These are phyloP conservation scores for Carex arenaria DNA, from an alignment of 202 grass and related monocot species.

Conservation along the genomic window DNA sequence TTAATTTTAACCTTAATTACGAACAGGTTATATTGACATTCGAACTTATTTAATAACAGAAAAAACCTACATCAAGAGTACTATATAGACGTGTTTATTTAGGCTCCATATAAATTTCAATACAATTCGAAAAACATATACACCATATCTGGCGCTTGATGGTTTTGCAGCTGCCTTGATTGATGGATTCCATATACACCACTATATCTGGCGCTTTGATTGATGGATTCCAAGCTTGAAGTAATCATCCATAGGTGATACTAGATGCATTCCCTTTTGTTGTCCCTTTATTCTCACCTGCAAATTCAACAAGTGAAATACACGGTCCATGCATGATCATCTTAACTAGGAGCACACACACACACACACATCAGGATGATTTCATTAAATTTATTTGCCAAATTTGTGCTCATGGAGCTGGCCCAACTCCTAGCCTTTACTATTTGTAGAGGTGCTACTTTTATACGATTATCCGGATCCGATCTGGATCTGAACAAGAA, in stretches of 20 bases:
- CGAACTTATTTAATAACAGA: no score
- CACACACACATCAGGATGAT: no score
- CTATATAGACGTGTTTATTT: no score
- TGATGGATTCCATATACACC: neutral
- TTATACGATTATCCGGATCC: no score
- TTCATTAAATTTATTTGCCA: neutral
- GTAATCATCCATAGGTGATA: slow-evolving; percentile 8
- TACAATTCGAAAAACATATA: no score
- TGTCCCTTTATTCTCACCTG: neutral
- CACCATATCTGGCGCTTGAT: slow-evolving; percentile 7
- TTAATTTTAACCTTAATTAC: neutral
- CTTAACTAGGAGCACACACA: no score
- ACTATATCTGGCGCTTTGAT: slow-evolving; percentile 4
- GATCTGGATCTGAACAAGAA: no score
- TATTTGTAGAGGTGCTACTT: no score
- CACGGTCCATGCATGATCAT: neutral
- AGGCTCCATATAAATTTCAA: no score
- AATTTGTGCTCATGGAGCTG: neutral
- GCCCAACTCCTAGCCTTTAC: neutral
- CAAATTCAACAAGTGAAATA: neutral
- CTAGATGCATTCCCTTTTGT: neutral
- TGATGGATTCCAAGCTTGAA: neutral
- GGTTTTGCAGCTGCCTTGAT: no score
- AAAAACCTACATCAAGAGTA: no score
- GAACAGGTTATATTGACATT: no score